A percentile compares a stretch with the other conserved stretches of the same genome.
phyloP scores from a whole-genome alignment of 1,284 basidiomycete genomes.

The Leccinum fuscescens region DNA sequence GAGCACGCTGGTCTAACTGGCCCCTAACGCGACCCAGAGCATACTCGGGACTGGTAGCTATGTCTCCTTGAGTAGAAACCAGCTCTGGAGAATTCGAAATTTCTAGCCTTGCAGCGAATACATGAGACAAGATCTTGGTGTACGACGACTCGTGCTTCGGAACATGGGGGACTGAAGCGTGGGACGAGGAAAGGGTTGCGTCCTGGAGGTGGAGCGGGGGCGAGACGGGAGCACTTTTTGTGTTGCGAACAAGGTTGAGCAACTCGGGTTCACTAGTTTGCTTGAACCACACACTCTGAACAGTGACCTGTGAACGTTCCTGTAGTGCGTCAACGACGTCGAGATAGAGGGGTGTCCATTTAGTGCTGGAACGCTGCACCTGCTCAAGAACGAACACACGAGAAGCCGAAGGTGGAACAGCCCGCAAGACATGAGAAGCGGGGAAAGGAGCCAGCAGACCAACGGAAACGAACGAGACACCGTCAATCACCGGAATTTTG shows the following conservation, averaged over 20 bases:
- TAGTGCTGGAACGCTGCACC: conserved; percentile 70
- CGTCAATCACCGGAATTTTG: conserved; percentile 47
- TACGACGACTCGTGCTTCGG: conserved; percentile 92
- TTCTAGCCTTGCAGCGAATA: conserved; percentile 83
- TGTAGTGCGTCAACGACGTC: conserved; percentile 80
- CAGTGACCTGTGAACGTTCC: conserved; percentile 49
- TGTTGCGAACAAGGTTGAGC: conserved; percentile 45
- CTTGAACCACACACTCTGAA: conserved; percentile 63
- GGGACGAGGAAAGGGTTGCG: conserved; percentile 21
- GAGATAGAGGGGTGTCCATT: conserved; percentile 88
- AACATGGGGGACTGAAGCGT: conserved; percentile 50
- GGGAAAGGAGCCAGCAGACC: conserved; percentile 78
- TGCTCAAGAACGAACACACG: conserved; percentile 87
- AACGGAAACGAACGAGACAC: conserved; percentile 66
- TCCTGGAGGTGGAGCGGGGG: conserved; percentile 48
- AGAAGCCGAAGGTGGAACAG: conserved; percentile 64
- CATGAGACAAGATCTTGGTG: conserved; percentile 81
- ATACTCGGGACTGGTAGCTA: conserved; percentile 89
- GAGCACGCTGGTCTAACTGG: conserved; percentile 69
- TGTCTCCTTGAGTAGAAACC: conserved; percentile 63
- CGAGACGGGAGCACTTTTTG: conserved; percentile 36
- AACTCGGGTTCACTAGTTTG: conserved; percentile 47
- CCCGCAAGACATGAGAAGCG: conserved; percentile 58
- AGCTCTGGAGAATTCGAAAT: conserved; percentile 83
- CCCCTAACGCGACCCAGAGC: conserved; percentile 90